phyloP scores from a whole-genome alignment of 345 rosid species.

The Hibiscus trionum region DNA sequence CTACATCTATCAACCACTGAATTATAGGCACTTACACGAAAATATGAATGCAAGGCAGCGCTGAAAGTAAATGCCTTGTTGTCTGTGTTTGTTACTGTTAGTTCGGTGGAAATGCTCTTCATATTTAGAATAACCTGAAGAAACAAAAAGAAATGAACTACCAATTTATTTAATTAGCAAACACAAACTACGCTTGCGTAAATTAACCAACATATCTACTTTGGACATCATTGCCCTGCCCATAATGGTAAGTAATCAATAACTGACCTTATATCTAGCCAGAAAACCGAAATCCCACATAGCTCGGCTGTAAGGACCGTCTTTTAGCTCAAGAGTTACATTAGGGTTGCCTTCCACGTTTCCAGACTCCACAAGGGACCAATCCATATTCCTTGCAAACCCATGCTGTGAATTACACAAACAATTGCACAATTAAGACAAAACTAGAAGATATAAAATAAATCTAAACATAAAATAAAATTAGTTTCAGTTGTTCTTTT shows the following conservation, averaged over 20 bases:
- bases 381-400: slow-evolving; percentile 90
- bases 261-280: slow-evolving; percentile 64
- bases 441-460: background rate
- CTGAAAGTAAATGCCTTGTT: slow-evolving; percentile 69
- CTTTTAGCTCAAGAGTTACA: slow-evolving; percentile 74
- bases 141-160: slow-evolving; percentile 1
- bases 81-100: slow-evolving; percentile 66
- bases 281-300: slow-evolving; percentile 95
- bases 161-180: slow-evolving; percentile 15
- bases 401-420: slow-evolving; percentile 56
- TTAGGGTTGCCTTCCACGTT: slow-evolving; percentile 50
- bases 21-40: slow-evolving; percentile 42
- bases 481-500: background rate
- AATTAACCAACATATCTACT: background rate
- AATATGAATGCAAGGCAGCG: slow-evolving; percentile 83
- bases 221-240: background rate
- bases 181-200: background rate
- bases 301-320: slow-evolving; percentile 73
- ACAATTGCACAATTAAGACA: slow-evolving; percentile 14
- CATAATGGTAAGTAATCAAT: background rate
- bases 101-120: slow-evolving; percentile 71
- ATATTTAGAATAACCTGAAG: slow-evolving; percentile 56
- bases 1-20: slow-evolving; percentile 2
- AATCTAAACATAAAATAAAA: background rate
- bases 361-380: slow-evolving; percentile 66